Conservation (phyloP, 73 alveolate species). For the Paramecium caudatum region DNA sequence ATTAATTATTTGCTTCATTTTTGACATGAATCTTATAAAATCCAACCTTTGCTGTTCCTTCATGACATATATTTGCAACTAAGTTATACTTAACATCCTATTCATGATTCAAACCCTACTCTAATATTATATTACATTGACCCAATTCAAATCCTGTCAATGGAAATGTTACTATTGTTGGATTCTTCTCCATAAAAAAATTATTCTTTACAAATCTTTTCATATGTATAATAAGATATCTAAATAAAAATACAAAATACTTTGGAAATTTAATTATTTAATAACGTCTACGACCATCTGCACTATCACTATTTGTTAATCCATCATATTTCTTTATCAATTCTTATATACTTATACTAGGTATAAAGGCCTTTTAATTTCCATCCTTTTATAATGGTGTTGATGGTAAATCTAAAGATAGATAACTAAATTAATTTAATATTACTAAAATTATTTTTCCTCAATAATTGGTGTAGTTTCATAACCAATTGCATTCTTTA, state of each 20-base stretch:
- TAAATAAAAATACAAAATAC: slow-evolving; percentile 42
- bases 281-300: slow-evolving; percentile 81
- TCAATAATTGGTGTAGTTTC: slow-evolving; percentile 78
- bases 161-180: slow-evolving; percentile 98
- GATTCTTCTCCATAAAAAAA: slow-evolving; percentile 97
- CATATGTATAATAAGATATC: slow-evolving; percentile 84
- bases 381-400: slow-evolving; percentile 92
- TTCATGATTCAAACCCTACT: slow-evolving; percentile 7
- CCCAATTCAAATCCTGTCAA: slow-evolving; percentile 86
- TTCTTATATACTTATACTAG: slow-evolving; percentile 90
- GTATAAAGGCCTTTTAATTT: slow-evolving; percentile 84
- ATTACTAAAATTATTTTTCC: slow-evolving; percentile 58
- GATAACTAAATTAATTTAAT: slow-evolving; percentile 81
- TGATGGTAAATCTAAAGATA: slow-evolving; percentile 93
- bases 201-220: slow-evolving; percentile 96
- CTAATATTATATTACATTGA: not conserved
- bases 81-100: slow-evolving; percentile 83
- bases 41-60: slow-evolving; percentile 98
- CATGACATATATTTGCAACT: slow-evolving; percentile 96
- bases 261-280: slow-evolving; percentile 90
- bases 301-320: slow-evolving; percentile 79
- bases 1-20: slow-evolving; percentile 85
- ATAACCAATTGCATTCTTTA: slow-evolving; percentile 86
- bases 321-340: slow-evolving; percentile 98
- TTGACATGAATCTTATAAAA: slow-evolving; percentile 94